phyloP scores from a whole-genome alignment of 2,329 filamentous ascomycete species.

The Cercospora janseana region DNA sequence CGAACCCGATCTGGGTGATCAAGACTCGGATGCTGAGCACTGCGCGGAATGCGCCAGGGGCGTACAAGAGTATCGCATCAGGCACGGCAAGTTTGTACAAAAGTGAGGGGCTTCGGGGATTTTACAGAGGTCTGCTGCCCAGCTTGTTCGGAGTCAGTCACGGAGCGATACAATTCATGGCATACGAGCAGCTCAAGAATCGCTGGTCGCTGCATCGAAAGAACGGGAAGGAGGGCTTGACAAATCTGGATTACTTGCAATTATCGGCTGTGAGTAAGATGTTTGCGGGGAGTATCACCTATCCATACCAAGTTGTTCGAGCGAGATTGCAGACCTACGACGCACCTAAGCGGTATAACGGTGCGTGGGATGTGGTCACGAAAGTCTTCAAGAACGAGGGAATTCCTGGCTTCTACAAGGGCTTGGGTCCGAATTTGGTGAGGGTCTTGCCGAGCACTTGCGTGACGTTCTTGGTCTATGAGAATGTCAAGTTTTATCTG shows the following conservation, averaged over 20 bases:
- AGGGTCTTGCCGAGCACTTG: conserved; percentile 91
- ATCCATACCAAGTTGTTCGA: conserved; percentile 90
- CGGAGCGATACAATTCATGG: conserved; percentile 91
- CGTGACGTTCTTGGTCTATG: conserved; percentile 95
- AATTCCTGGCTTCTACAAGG: conserved; percentile 82
- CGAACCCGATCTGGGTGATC: conserved; percentile 96
- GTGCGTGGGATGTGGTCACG: conserved; percentile 66
- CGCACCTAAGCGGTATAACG: conserved; percentile 70
- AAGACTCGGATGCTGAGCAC: conserved; percentile 96
- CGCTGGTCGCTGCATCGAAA: conserved; percentile 51
- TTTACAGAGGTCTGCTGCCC: conserved; percentile 83
- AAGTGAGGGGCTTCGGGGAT: conserved; percentile 72
- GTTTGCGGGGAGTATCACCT: conserved; percentile 83
- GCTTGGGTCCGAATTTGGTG: conserved; percentile 82
- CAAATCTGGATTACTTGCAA: conserved; percentile 73
- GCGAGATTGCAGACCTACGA: conserved; percentile 87
- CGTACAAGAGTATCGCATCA: conserved; percentile 74
- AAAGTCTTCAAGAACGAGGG: conserved; percentile 81
- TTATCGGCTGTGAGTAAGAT: conserved; percentile 81
- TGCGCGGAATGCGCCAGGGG: conserved; percentile 68
- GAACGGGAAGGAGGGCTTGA: conserved; percentile 49
- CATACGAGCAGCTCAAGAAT: conserved; percentile 75
- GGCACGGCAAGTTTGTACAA: conserved; percentile 66
- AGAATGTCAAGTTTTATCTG: conserved; percentile 80
- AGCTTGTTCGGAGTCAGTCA: conserved; percentile 85